Conservation (phyloP, 78 protist genomes). For the Speleostelium caveatum region DNA sequence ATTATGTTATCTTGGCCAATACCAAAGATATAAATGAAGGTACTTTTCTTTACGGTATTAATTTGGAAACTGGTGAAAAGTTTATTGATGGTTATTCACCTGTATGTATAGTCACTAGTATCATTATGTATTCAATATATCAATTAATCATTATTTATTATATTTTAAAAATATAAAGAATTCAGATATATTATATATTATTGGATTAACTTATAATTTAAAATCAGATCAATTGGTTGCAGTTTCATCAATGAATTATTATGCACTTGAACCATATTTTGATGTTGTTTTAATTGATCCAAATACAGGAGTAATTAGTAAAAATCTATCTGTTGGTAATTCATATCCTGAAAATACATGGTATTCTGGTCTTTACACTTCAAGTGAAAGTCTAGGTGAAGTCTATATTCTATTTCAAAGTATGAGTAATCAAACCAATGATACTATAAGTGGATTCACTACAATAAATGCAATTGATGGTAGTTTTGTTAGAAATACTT, state of each 20-base stretch:
- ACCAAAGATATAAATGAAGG: background rate
- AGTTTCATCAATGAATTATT: constrained; percentile 26
- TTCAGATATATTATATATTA: constrained; percentile 9
- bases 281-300: constrained; percentile 55
- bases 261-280: constrained; percentile 6
- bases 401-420: constrained; percentile 8
- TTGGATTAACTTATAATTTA: constrained; percentile 39
- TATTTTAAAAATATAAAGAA: constrained; percentile 5
- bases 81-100: constrained; percentile 61
- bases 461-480: constrained; percentile 8
- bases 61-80: constrained; percentile 1
- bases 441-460: constrained; percentile 26
- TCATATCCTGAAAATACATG: constrained; percentile 22
- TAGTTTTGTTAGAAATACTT: background rate
- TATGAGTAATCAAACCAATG: constrained; percentile 12
- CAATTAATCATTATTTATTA: background rate
- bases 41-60: constrained; percentile 9
- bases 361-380: constrained; percentile 51
- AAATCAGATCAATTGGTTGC: constrained; percentile 46
- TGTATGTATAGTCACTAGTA: constrained; percentile 1
- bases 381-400: background rate
- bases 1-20: constrained; percentile 32
- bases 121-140: background rate
- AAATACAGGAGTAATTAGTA: constrained; percentile 17
- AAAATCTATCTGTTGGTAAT: constrained; percentile 10